Base-by-base conservation (phyloP, 1,139 yeast genomes). In the Suhomyces yuchorum region DNA sequence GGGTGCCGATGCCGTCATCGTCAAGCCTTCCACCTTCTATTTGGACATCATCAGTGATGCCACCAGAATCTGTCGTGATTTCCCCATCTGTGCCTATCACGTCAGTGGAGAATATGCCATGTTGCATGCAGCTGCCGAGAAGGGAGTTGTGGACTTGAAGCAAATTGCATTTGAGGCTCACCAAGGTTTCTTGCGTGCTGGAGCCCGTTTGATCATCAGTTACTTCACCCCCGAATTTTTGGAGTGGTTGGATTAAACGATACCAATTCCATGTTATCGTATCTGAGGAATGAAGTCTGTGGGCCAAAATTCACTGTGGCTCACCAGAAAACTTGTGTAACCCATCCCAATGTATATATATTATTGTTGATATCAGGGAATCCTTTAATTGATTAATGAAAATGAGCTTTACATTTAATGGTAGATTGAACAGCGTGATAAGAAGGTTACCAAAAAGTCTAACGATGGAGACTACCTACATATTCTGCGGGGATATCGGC, bases 51-150 rank as follows among this genome's bases (percentile, higher is more conserved):
- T 93, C 65, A 78, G 86, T 52, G 97, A 93, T 62, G 97, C 99
- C 1, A 77, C 93, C 36, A 84, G 80, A 58, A 77, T 92, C 47
- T 89, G 96, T 64, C 69, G 75, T 47, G 95, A 93, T 65, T 82
- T 87, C 58, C 99, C 99, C 24, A 75, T 93, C 44, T 91, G 97
- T 63, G 95, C 96, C 22, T 93, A 93, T 68, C 99, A 95, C 66
- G 99, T 93, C 28, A 84, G 95, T 67, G 99, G 99, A 42, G 99
- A 93, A 69, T 93, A 82, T 64, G 97, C 99, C 43, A 93, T 95
- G 99, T 73, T 93, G 55, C 96, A 92, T 65, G 99, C 99, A 8
- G 99, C 97, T 44, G 98, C 98, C 26, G 97, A 92, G 60, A 92
- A 92, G 76, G 96, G 96, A 22, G 80, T 92, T 48, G 89, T 86